Evolutionary conservation across 805 yeast genomes (phyloP).

Genomic region (Metschnikowia vanudenii): DNA sequence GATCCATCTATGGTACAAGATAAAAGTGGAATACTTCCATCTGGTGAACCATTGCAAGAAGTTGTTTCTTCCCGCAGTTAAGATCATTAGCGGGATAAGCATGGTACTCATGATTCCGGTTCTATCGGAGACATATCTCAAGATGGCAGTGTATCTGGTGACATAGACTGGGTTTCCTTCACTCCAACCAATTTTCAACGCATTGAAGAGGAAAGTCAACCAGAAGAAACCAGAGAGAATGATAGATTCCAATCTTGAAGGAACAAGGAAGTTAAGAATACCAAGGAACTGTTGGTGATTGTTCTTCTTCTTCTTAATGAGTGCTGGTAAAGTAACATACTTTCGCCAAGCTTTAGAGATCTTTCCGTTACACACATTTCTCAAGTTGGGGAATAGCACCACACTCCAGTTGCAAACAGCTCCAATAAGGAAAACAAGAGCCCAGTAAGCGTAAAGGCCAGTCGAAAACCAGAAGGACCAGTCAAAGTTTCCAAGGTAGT

Average conservation of each 20-base stretch:
- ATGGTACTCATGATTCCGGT: slow-evolving; percentile 20
- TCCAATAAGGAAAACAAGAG: slow-evolving; percentile 14
- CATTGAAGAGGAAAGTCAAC: slow-evolving; percentile 14
- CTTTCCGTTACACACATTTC: slow-evolving; percentile 21
- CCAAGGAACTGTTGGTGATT: slow-evolving; percentile 24
- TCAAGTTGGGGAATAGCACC: slow-evolving; percentile 14
- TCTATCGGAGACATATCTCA: slow-evolving; percentile 17
- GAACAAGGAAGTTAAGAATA: slow-evolving; percentile 29
- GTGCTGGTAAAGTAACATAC: slow-evolving; percentile 41
- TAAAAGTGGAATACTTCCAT: slow-evolving; percentile 20
- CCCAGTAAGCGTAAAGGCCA: slow-evolving; percentile 18
- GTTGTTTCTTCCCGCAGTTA: slow-evolving; percentile 22
- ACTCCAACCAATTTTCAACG: slow-evolving; percentile 23
- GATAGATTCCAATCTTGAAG: slow-evolving; percentile 25
- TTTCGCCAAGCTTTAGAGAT: slow-evolving; percentile 35
- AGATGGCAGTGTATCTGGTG: slow-evolving; percentile 9
- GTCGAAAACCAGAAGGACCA: slow-evolving; percentile 13
- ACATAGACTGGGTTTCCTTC: slow-evolving; percentile 37
- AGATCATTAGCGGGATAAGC: slow-evolving; percentile 18
- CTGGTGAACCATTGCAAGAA: slow-evolving; percentile 22
- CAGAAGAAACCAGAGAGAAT: slow-evolving; percentile 22
- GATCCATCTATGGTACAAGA: slow-evolving; percentile 20
- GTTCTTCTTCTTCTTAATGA: slow-evolving; percentile 28
- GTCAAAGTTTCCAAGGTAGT: slow-evolving; percentile 13
- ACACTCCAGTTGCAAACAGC: slow-evolving; percentile 17